A percentile compares a stretch with the other conserved stretches of the same genome.
Conservation (phyloP, 768 basidiomycete genomes). For the Stropharia rugosoannulata region DNA sequence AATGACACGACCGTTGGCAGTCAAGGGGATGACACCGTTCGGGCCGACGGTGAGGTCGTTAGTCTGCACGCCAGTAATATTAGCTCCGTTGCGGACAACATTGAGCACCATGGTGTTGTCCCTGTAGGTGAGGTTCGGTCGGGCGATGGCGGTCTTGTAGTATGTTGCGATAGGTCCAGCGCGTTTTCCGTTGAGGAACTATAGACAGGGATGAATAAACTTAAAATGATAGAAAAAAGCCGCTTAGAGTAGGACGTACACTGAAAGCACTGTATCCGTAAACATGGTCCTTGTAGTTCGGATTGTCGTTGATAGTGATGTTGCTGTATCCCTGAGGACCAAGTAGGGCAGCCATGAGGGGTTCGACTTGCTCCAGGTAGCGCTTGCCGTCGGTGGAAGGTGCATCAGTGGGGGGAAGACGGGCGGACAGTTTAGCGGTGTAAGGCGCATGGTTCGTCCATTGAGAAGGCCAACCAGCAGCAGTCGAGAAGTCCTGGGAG, state of each 20-base stretch:
- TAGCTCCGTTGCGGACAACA: conserved; percentile 55
- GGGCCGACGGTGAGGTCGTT: conserved; percentile 58
- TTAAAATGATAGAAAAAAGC: neutral
- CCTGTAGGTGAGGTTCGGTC: conserved; percentile 51
- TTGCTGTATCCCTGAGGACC: conserved; percentile 47
- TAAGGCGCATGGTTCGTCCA: conserved; percentile 55
- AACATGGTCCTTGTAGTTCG: conserved; percentile 56
- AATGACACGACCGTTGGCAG: conserved; percentile 56
- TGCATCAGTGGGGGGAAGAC: conserved; percentile 55
- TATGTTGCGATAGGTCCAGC: conserved; percentile 62
- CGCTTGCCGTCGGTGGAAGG: conserved; percentile 61
- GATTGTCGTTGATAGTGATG: conserved; percentile 54
- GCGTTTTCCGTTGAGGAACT: conserved; percentile 46
- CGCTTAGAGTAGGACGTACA: conserved; percentile 22
- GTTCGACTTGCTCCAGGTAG: conserved; percentile 51
- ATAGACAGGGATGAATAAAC: neutral
- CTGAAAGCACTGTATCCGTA: conserved; percentile 53
- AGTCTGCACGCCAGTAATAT: conserved; percentile 59
- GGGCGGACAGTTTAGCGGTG: conserved; percentile 45
- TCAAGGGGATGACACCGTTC: conserved; percentile 54
- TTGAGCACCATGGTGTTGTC: conserved; percentile 47
- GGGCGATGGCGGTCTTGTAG: conserved; percentile 52
- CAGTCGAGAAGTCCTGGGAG: conserved; percentile 48
- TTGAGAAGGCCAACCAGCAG: conserved; percentile 50
- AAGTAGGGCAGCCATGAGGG: conserved; percentile 44